These are phyloP conservation scores for Porcisia hertigi DNA, from an alignment of 208 protist genomes.

Conservation along the genomic window DNA sequence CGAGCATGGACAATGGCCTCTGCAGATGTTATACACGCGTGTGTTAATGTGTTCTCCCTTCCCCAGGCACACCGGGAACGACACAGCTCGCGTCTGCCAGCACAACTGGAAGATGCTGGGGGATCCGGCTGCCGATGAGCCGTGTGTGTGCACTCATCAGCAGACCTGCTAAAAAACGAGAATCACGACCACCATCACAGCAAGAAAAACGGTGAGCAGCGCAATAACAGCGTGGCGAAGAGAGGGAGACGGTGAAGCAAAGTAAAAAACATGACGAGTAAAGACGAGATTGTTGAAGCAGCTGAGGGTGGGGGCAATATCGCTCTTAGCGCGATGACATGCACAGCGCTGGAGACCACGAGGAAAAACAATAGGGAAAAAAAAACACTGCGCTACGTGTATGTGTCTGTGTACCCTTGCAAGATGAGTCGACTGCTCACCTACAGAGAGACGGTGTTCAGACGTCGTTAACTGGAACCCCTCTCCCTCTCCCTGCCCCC, in stretches of 20 bases:
- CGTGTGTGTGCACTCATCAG: background rate
- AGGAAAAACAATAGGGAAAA: background rate
- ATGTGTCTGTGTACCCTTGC: no score
- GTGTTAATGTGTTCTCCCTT: background rate
- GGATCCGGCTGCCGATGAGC: background rate
- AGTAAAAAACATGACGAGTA: background rate
- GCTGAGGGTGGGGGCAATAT: background rate
- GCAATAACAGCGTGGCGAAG: background rate
- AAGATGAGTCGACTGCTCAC: no score
- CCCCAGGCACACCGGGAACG: background rate
- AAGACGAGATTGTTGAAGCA: background rate
- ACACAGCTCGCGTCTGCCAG: background rate
- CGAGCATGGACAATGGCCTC: conserved; percentile 48
- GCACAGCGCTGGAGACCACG: background rate
- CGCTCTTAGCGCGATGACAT: background rate
- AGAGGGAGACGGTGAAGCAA: background rate
- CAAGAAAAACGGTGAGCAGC: background rate
- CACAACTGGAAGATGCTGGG: background rate
- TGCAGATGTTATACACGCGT: background rate
- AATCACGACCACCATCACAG: no score
- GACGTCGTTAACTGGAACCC: no score
- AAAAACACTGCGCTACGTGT: background rate
- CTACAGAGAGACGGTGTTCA: no score
- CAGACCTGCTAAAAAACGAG: background rate
- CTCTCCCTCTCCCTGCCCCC: no score